Conservation (phyloP, 2,329 filamentous ascomycete species). For the Claviceps citrina region DNA sequence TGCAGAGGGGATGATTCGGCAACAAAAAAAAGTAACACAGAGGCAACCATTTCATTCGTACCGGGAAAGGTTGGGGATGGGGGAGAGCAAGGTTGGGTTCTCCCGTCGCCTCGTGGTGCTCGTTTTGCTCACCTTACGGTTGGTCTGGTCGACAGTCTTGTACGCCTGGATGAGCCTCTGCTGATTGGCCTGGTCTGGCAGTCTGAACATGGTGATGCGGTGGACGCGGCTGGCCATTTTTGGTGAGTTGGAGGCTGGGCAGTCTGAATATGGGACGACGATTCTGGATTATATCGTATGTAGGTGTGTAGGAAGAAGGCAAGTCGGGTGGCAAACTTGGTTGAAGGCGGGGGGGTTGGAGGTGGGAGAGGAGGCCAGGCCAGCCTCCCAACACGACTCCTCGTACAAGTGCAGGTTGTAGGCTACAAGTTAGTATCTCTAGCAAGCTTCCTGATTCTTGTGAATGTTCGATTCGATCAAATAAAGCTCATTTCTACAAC, state of each 20-base stretch:
- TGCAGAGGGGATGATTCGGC: not conserved
- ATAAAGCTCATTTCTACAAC: too few relatives aligned
- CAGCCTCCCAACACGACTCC: too few relatives aligned
- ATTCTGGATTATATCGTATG: too few relatives aligned
- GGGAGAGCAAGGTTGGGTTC: not conserved
- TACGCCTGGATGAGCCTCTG: slow-evolving; percentile 30
- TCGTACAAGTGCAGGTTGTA: too few relatives aligned
- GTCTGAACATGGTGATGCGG: slow-evolving; percentile 39
- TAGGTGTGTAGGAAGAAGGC: too few relatives aligned
- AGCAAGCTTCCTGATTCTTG: too few relatives aligned
- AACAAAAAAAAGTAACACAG: not conserved
- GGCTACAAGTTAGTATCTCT: too few relatives aligned
- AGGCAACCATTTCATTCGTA: not conserved
- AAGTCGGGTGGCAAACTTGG: too few relatives aligned
- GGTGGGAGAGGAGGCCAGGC: too few relatives aligned
- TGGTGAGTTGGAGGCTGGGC: not conserved
- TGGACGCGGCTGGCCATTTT: slow-evolving; percentile 27
- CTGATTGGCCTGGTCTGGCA: slow-evolving; percentile 29
- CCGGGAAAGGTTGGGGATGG: not conserved
- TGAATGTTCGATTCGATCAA: too few relatives aligned
- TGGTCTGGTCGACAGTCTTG: slow-evolving; percentile 22
- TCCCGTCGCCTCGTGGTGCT: not conserved
- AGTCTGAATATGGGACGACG: too few relatives aligned
- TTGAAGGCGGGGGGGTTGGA: too few relatives aligned
- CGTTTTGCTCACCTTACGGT: slow-evolving; percentile 24